Evolutionary conservation across 768 basidiomycete genomes (phyloP), one percentile per base, ranked within the genome.

Genomic region (Collybiopsis luxurians): DNA sequence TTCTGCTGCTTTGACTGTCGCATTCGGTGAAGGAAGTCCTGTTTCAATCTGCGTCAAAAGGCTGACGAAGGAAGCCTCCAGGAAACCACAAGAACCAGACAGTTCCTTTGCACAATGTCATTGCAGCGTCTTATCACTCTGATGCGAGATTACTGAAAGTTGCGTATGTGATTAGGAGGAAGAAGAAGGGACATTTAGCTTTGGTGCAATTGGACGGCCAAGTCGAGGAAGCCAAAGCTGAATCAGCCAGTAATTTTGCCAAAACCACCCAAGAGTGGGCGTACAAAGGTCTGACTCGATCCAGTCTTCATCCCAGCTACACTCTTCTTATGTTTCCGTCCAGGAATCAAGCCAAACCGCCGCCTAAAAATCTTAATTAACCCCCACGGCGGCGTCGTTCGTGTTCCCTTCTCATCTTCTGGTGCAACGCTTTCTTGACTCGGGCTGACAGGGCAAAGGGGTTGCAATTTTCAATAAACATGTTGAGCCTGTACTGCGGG

Each of bases 361-460:
- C 72, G 75, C 19, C 65, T 95, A 28, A 83, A 84, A 59, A 79
- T 94, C 7, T 66, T 95, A 42, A 77, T 95, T 38, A 95, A 95
- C 67, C 93, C 93, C 9, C 71, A 79, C 55, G 85, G 92, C 50
- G 93, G 93, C n/a, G 78, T 76, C 21, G 92, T 91, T 66, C 28
- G 86, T 75, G 1, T 36, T 21, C 21, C 39, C 19, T 5, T 17
- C 47, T 11, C 43, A 17, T 39, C 31, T 34, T n/a, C 5, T 52
- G 55, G 21, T 50, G 40, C 40, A 24, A 53, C 56, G 57, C 24
- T 17, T 28, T 55, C 45, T 34, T 40, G 17, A 24, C 17, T 21
- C 11, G 31, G 3, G 23, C 26, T 40, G 36, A 27, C 61, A 94
- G 90, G 85, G 88, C 54, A 86, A 84, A 65, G 87, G 79, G 0